Evolutionary conservation across 768 basidiomycete species (phyloP).

Genomic region (Leccinum imitatum): DNA sequence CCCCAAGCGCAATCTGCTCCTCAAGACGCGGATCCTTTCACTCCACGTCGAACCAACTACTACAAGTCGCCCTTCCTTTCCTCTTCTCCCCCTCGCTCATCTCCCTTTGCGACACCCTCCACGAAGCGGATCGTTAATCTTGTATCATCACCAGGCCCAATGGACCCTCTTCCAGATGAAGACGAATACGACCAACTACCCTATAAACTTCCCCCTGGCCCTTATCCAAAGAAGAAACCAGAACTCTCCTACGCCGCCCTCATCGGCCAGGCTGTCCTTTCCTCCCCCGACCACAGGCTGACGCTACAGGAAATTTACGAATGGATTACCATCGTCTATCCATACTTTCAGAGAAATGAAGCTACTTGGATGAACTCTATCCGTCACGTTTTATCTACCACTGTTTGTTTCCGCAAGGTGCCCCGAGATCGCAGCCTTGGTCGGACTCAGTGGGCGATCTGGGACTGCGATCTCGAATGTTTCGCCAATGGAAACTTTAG

Average conservation of each 20-base stretch:
- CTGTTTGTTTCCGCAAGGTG: slow-evolving; percentile 86
- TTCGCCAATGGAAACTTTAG: slow-evolving; percentile 83
- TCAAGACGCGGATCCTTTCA: slow-evolving; percentile 43
- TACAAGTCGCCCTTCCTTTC: slow-evolving; percentile 53
- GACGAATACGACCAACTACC: slow-evolving; percentile 67
- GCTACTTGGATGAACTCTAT: slow-evolving; percentile 98
- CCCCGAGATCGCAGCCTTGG: slow-evolving; percentile 75
- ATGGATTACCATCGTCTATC: slow-evolving; percentile 92
- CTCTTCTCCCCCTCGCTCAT: slow-evolving; percentile 58
- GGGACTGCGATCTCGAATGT: slow-evolving; percentile 77
- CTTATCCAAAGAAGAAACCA: slow-evolving; percentile 78
- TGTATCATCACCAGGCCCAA: slow-evolving; percentile 84
- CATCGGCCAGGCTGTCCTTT: slow-evolving; percentile 91
- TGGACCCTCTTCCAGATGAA: slow-evolving; percentile 62
- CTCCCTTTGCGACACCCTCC: slow-evolving; percentile 64
- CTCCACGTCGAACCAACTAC: slow-evolving; percentile 47
- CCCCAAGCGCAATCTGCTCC: slow-evolving; percentile 26
- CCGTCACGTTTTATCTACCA: slow-evolving; percentile 93
- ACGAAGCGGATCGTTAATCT: slow-evolving; percentile 58
- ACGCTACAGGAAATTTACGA: slow-evolving; percentile 96
- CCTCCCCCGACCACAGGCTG: slow-evolving; percentile 78
- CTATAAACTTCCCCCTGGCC: slow-evolving; percentile 79
- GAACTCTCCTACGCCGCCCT: slow-evolving; percentile 91
- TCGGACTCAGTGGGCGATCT: slow-evolving; percentile 86
- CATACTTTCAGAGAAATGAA: slow-evolving; percentile 89